Base-by-base conservation (phyloP, 495 filamentous ascomycete species). In the Peziza echinospora region DNA sequence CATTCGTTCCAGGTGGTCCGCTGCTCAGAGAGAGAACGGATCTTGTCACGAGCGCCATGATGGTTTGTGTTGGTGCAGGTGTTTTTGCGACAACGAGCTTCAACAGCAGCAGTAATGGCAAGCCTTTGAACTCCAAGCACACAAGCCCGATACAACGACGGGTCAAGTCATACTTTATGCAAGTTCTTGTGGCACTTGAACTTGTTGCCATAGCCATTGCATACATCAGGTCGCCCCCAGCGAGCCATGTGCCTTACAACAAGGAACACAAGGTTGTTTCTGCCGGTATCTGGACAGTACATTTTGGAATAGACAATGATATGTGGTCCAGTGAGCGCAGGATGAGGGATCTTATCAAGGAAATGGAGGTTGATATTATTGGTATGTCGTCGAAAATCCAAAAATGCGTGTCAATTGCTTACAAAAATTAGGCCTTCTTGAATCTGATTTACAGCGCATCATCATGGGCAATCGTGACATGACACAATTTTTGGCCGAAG, bases 391-490 rank as follows among this genome's bases (percentile, higher is more conserved):
- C n/a, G n/a, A n/a, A n/a, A n/a, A n/a, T n/a, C n/a, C n/a, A n/a
- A n/a, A n/a, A n/a, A n/a, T n/a, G n/a, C n/a, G n/a, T n/a, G n/a
- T n/a, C n/a, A n/a, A n/a, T n/a, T n/a, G n/a, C n/a, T n/a, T n/a
- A n/a, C n/a, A n/a, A n/a, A n/a, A n/a, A n/a, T n/a, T 5, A 37
- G 91, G 91, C 34, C 73, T 99, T 39, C 70, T 99, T 26, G 91
- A 99, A 60, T 80, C 78, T 0, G 91, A 99, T 61, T 72, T 85
- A 43, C 91, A 99, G 63, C 80, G 89, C 51, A 89, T 99, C 63
- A 96, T 99, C 67, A 99, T 99, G 91, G 91, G 91, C 46, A 99
- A 94, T 64, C 82, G 87, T 54, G 91, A 99, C 62, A 79, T 82
- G 43, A 93, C 91, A 11, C 89, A 96, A 62, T 86, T 82, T 63